These are phyloP conservation scores for Komagataella phaffii DNA, from an alignment of 805 yeast genomes.

Conservation along the genomic window DNA sequence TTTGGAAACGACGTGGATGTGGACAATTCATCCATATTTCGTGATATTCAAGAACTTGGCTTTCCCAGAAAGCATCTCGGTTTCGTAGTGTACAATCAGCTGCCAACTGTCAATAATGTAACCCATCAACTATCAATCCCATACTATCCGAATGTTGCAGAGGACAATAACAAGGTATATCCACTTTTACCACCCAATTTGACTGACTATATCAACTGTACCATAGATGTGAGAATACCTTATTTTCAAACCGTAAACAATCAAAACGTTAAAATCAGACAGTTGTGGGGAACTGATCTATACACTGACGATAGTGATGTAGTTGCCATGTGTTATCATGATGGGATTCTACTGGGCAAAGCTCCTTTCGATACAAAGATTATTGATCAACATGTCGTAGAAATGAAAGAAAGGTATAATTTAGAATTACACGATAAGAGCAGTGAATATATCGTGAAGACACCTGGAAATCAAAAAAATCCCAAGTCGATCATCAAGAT, in stretches of 20 bases:
- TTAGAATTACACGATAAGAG: slow-evolving; percentile 6
- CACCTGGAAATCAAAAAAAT: slow-evolving; percentile 27
- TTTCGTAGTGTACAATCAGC: slow-evolving; percentile 40
- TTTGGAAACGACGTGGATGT: slow-evolving; percentile 27
- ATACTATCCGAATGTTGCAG: slow-evolving; percentile 8
- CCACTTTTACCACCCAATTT: slow-evolving; percentile 17
- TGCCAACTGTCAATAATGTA: slow-evolving; percentile 31
- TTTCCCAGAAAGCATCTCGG: slow-evolving; percentile 34
- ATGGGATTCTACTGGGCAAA: slow-evolving; percentile 42
- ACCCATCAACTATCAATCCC: slow-evolving; percentile 8
- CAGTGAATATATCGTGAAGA: slow-evolving; percentile 10
- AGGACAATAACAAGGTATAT: slow-evolving; percentile 16
- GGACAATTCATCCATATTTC: slow-evolving; percentile 22
- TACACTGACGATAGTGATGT: slow-evolving; percentile 93
- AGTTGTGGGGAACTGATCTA: slow-evolving; percentile 84
- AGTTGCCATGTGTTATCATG: slow-evolving; percentile 58
- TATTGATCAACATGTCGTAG: slow-evolving; percentile 12
- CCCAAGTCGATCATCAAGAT: slow-evolving; percentile 15
- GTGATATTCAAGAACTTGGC: neutral
- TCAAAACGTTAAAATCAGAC: slow-evolving; percentile 31
- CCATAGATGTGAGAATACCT: slow-evolving; percentile 46
- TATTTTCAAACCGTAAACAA: slow-evolving; percentile 24
- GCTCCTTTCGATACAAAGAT: slow-evolving; percentile 21
- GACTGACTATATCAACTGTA: slow-evolving; percentile 26
- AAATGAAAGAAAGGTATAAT: slow-evolving; percentile 16